Evolutionary conservation across 495 filamentous ascomycete genomes (phyloP), one percentile per base, ranked within the genome.

Genomic region (Trichoderma reesei): DNA sequence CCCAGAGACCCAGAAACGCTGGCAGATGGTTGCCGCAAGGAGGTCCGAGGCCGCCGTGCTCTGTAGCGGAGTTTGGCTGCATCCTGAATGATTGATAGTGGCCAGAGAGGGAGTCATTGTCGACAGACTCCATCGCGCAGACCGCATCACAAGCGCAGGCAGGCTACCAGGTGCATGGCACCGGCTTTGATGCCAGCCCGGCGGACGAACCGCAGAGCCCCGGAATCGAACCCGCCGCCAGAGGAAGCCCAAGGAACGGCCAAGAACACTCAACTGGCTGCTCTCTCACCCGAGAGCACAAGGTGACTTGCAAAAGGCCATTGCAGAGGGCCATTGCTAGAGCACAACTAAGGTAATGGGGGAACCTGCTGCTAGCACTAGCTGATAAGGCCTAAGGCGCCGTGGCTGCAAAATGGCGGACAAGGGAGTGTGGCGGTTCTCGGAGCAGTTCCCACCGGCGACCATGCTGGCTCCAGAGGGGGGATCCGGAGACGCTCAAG

Each of bases 371-470:
- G 26, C 26, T 26, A 26, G 26, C 26, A 26, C 26, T 26, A 26
- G 26, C 26, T 26, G 26, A 26, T 26, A 26, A 26, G 26, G 26
- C 20, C 51, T 33, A 31, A 56, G 10, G 26, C 51, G 18, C 3
- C 26, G 26, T n/a, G 51, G 51, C 31, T 11, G 51, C 51, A 18
- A 11, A 14, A 56, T 11, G 51, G 51, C 51, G 9, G 14, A 14
- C 51, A 33, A 26, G 26, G 26, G 44, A 31, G 51, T 33, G 51
- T 56, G 51, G 51, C 51, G 51, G 51, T 34, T 31, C 26, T 56
- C 51, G 26, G 51, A 56, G 51, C 51, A 31, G 51, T 56, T 56
- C 51, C 20, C 51, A 13, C 26, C 51, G 51, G 51, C 51, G 51
- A 56, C 26, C 51, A 11, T 7, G 51, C 5, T 34, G 44, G 5